Evolutionary conservation across 2,329 filamentous ascomycete species (phyloP).

Genomic region (Fusarium sp.): DNA sequence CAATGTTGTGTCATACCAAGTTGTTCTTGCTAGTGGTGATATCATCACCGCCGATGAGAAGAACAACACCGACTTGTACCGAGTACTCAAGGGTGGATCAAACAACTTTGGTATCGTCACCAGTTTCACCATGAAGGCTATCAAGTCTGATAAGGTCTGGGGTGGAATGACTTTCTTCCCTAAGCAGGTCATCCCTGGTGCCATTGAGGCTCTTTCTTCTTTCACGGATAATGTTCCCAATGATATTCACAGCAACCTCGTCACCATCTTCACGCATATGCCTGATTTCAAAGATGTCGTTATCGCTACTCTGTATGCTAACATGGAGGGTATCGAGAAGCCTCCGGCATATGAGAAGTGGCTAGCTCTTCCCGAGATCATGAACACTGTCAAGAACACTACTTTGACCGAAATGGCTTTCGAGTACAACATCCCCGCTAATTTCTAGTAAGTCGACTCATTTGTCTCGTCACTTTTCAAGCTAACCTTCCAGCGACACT

Average conservation of each 20-base stretch:
- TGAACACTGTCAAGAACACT: conserved; percentile 25
- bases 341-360: conserved; percentile 29
- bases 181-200: conserved; percentile 18
- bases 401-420: conserved; percentile 28
- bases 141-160: conserved; percentile 28
- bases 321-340: conserved; percentile 22
- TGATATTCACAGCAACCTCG: conserved; percentile 21
- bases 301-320: conserved; percentile 19
- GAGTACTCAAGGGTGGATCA: conserved; percentile 55
- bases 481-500: conserved; percentile 1
- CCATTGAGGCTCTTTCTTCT: background rate
- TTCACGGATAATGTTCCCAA: conserved; percentile 27
- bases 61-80: conserved; percentile 55
- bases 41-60: conserved; percentile 54
- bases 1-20: conserved; percentile 55
- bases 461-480: background rate
- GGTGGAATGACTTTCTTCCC: conserved; percentile 31
- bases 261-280: conserved; percentile 16
- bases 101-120: conserved; percentile 56
- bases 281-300: conserved; percentile 26
- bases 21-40: conserved; percentile 59
- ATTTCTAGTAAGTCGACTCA: conserved; percentile 15
- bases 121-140: conserved; percentile 43
- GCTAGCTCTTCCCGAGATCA: conserved; percentile 28
- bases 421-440: conserved; percentile 30